These are phyloP conservation scores for Aspergillus thermomutatus DNA, from an alignment of 2,329 filamentous ascomycete species.

Conservation along the genomic window DNA sequence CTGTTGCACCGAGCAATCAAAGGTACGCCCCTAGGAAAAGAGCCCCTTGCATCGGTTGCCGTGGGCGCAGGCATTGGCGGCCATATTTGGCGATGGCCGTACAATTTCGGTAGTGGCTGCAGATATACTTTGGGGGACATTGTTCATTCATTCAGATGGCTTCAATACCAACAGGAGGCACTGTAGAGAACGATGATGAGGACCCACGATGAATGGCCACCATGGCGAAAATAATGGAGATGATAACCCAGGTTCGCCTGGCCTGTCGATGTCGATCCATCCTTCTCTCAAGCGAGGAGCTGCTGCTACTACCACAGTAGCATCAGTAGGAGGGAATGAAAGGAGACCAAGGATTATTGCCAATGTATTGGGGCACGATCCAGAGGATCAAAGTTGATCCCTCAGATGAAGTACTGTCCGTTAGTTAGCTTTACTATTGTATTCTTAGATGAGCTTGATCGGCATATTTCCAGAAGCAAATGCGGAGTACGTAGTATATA, in stretches of 20 bases:
- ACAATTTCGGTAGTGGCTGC: conserved; percentile 18
- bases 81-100: conserved; percentile 21
- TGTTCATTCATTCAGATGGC: conserved; percentile 8
- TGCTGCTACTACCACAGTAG: neutral
- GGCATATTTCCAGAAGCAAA: too few relatives aligned
- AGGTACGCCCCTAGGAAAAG: conserved; percentile 19
- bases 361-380: neutral
- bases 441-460: too few relatives aligned
- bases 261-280: neutral
- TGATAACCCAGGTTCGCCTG: neutral
- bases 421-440: neutral
- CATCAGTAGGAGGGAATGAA: conserved; percentile 3
- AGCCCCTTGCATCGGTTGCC: conserved; percentile 28
- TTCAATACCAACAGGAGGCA: conserved; percentile 6
- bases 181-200: neutral
- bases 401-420: neutral
- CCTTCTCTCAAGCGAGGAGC: neutral
- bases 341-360: conserved; percentile 10
- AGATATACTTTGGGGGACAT: conserved; percentile 9
- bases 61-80: conserved; percentile 12
- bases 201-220: neutral
- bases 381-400: neutral
- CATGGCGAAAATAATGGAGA: neutral
- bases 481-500: neutral
- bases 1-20: conserved; percentile 27